Percentiles rank a stretch among this genome's conserved stretches.
These are phyloP conservation scores for Rhodotorula babjevae DNA, from an alignment of 768 basidiomycete genomes.

Conservation along the genomic window DNA sequence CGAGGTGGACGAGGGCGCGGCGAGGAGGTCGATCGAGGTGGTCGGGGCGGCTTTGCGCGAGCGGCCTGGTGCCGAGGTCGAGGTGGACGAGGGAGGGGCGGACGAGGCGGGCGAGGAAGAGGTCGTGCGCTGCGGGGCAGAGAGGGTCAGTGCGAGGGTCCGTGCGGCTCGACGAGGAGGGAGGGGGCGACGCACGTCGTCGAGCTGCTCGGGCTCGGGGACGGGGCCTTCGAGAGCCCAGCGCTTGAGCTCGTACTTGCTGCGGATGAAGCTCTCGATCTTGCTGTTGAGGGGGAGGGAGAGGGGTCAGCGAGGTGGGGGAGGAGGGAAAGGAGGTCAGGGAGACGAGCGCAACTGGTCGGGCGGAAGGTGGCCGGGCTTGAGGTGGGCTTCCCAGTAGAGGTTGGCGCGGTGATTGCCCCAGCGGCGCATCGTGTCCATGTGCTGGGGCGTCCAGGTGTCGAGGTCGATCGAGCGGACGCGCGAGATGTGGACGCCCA, in stretches of 20 bases:
- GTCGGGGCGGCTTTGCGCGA: slow-evolving; percentile 18
- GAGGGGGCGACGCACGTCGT: slow-evolving; percentile 47
- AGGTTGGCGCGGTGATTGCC: slow-evolving; percentile 86
- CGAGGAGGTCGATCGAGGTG: slow-evolving; percentile 34
- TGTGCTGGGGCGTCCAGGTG: slow-evolving; percentile 95
- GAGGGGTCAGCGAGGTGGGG: background rate
- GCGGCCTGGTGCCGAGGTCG: slow-evolving; percentile 5
- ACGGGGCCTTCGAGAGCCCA: slow-evolving; percentile 91
- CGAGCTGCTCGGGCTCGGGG: slow-evolving; percentile 79
- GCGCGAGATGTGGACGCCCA: slow-evolving; percentile 97
- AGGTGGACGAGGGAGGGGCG: slow-evolving; percentile 27
- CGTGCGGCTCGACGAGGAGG: background rate
- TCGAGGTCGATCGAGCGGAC: slow-evolving; percentile 97
- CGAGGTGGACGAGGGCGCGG: slow-evolving; percentile 36
- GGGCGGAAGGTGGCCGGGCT: slow-evolving; percentile 80
- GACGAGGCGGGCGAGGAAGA: slow-evolving; percentile 42
- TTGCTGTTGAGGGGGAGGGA: slow-evolving; percentile 58
- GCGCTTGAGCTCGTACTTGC: slow-evolving; percentile 86
- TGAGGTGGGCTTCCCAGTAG: slow-evolving; percentile 96
- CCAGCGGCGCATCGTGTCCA: slow-evolving; percentile 85
- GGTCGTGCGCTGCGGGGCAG: slow-evolving; percentile 44
- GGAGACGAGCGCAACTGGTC: slow-evolving; percentile 69
- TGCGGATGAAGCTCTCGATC: slow-evolving; percentile 95
- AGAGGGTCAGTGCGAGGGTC: slow-evolving; percentile 12
- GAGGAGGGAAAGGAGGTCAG: slow-evolving; percentile 6